Conservation (phyloP, 2,329 filamentous ascomycete genomes). For the Fusarium algeriense region DNA sequence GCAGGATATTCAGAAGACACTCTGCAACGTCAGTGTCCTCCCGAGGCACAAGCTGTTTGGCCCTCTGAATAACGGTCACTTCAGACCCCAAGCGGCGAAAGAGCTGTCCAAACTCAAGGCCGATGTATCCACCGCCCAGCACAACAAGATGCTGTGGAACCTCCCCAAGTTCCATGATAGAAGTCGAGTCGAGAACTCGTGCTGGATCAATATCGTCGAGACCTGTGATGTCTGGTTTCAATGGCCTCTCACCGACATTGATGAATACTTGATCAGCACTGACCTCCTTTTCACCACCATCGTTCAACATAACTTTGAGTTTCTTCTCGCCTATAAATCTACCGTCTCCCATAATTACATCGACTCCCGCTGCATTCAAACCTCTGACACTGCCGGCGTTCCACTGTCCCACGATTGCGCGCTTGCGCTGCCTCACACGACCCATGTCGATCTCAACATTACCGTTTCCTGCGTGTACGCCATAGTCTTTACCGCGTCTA, state of each 20-base stretch:
- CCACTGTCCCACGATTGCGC: constrained; percentile 65
- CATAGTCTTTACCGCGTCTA: constrained; percentile 58
- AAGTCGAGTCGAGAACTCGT: constrained; percentile 60
- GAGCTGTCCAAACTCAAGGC: constrained; percentile 66
- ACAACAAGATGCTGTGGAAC: constrained; percentile 63
- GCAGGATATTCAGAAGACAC: constrained; percentile 56
- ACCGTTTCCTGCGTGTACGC: constrained; percentile 52
- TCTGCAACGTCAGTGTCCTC: constrained; percentile 64
- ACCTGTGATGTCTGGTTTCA: constrained; percentile 53
- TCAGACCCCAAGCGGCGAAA: constrained; percentile 62
- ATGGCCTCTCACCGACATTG: constrained; percentile 60
- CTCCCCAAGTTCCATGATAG: constrained; percentile 59
- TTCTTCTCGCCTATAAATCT: constrained; percentile 57
- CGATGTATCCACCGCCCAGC: constrained; percentile 66
- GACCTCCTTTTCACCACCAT: constrained; percentile 51
- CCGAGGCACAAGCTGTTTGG: constrained; percentile 56
- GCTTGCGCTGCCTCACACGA: constrained; percentile 63
- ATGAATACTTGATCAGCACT: constrained; percentile 59
- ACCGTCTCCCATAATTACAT: constrained; percentile 60
- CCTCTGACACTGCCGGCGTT: constrained; percentile 60
- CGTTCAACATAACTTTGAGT: constrained; percentile 51
- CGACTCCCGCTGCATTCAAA: constrained; percentile 56
- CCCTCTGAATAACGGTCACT: constrained; percentile 62
- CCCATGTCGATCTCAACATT: constrained; percentile 59
- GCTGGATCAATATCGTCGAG: constrained; percentile 52